Evolutionary conservation across 768 basidiomycete species (phyloP), one percentile per base, ranked within the genome.

Genomic region (Pleurotus tuoliensis): DNA sequence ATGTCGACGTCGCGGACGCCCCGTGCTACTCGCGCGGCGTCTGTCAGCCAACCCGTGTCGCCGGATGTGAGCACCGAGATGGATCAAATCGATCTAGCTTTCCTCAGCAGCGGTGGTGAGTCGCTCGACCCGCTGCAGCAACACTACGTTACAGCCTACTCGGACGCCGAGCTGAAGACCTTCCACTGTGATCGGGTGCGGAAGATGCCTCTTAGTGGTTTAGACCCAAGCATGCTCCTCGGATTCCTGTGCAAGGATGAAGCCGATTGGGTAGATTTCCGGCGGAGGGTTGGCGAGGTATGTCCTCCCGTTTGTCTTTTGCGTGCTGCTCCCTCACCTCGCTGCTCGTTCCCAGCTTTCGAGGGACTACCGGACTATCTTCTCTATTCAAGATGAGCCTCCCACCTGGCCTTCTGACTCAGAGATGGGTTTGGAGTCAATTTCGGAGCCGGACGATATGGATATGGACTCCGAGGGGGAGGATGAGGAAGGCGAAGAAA

Each of bases 161-260:
- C 81, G 1, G 71, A 81, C 2, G 59, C 76, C 4, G 92, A 95
- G 66, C 73, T 98, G 34, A 82, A 82, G 64, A 96, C 92, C 11
- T 99, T 94, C 76, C 97, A 98, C 70, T 94, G 94, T 68, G 97
- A 99, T n/a, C 84, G 88, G 15, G 88, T 98, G 39, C 80, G 93
- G 66, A 98, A 96, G 82, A 96, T 98, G 91, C 88, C 88, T 0
- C 71, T 98, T 37, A 83, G 84, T 40, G 90, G 88, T 25, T 74
- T 99, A 55, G 97, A 98, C 69, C 97, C 96, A 20, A 97, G 94
- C 63, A 98, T 99, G 97, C 75, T 99, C 5, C 81, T 98, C 58
- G 95, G 95, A 9, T 98, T 99, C 67, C 66, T 98, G 61, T 87
- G 88, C 67, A 82, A 82, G 63, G 84, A 91, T 65, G 88, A 92